Base-by-base conservation (phyloP, 495 filamentous ascomycete species). In the Penicillium paxilli region DNA sequence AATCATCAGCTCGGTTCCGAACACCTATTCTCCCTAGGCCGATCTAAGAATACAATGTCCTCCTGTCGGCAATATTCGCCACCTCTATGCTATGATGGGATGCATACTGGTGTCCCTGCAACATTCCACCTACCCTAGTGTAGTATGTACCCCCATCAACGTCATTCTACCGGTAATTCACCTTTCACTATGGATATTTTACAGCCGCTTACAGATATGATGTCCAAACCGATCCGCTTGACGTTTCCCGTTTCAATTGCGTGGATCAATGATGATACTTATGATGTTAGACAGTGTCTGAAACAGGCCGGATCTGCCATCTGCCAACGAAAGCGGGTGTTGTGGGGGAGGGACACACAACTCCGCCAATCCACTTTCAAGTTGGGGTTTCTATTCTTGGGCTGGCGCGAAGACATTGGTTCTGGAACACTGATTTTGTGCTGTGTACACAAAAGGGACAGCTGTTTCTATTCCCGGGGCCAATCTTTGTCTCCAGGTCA, bases 231-330 rank as follows among this genome's bases (percentile, higher is more conserved):
- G 46, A 30, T 22, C 16, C 28, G 10, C 25, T 17, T n/a, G 32
- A 40, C 8, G 2, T 3, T 22, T 9, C 17, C 21, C 4, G 46
- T 47, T 22, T 14, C 14, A 20, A 30, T 26, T 33, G 19, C 40
- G 40, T 42, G 40, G 40, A 42, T 42, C 40, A 8, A 1, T 42
- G 40, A 42, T 48, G 35, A 42, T 42, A 45, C 28, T 33, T 1
- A 54, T 50, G 47, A 49, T 54, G 44, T 41, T 49, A 54, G 45
- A 19, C 45, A 50, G 12, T 40, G 33, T 47, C 12, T 54, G 45
- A 54, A 48, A 54, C 44, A 45, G 17, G 21, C 52, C 20, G 37
- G 23, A 23, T 21, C 14, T 22, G 37, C 33, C 32, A 26, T 10
- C 33, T 38, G 21, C 47, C 47, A 50, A 50, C 40, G 40, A 42